Base-by-base conservation (phyloP, 148 eudicot genomes). In the Heliosperma pusillum region DNA sequence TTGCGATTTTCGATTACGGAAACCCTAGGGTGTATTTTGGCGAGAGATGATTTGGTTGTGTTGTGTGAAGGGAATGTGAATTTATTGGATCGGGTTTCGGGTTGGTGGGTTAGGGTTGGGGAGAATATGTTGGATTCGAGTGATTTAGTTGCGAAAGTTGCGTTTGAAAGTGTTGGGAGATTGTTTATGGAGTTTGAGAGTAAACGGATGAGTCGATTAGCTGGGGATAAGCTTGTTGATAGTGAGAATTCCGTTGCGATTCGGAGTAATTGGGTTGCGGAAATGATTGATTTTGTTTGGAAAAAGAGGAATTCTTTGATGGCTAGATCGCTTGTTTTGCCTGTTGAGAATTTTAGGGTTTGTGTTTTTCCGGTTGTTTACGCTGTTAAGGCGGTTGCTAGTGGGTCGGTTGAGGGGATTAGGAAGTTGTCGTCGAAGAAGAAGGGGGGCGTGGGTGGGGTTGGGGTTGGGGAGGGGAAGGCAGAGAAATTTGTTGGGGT, bases 181-280 rank as follows among this genome's bases (percentile, higher is more conserved):
- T 73, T 93, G 81, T 94, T 94, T 66, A 96, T 88, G 87, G 98
- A 95, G 78, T 95, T 92, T 12, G 96, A 95, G 66, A 84, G 93
- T 15, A 95, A 95, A 79, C 80, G 83, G 69, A 95, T 95, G 98
- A 92, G 98, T 58, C 80, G 98, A 22, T 80, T 95, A 67, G 98
- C 98, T 0, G 97, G 98, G 2, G 97, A 95, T 78, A 95, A 95
- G 89, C 88, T 95, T 25, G 91, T 95, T 1, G 99, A 95, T 72
- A 95, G 89, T 63, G 97, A 95, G 77, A 95, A 95, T 76, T 95
- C 99, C 0, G 97, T 95, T 9, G 99, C 99, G 0, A 92, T 95
- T 72, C 47, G 97, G 30, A 92, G 97, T 0, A 88, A 90, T 77
- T 95, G 96, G 97, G 89, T 95, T 47, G 83, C 89, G 2, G 89